phyloP scores from a whole-genome alignment of 2,329 filamentous ascomycete genomes.

The Colletotrichum simmondsii region DNA sequence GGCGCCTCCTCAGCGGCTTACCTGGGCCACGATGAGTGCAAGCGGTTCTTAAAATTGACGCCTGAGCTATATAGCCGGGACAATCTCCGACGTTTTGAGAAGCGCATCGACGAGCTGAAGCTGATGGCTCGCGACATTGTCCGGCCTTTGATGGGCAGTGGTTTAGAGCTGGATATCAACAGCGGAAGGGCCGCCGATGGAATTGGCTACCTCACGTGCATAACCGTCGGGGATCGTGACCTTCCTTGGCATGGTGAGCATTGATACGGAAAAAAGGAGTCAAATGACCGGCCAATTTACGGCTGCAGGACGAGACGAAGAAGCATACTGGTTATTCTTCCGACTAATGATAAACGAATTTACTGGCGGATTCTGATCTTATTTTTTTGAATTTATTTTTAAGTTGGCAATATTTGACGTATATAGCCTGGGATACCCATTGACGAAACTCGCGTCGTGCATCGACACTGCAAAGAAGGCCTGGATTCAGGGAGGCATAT shows the following conservation, averaged over 20 bases:
- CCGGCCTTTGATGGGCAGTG: conserved; percentile 85
- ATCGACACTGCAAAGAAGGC: background rate
- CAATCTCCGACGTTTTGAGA: conserved; percentile 87
- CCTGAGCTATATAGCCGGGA: conserved; percentile 88
- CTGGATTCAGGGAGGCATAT: background rate
- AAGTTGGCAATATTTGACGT: background rate
- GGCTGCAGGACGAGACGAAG: conserved; percentile 1
- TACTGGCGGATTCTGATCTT: background rate
- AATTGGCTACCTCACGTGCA: conserved; percentile 64
- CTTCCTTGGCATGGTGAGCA: conserved; percentile 58
- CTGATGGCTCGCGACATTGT: conserved; percentile 84
- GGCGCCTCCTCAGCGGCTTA: conserved; percentile 75
- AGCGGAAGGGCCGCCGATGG: conserved; percentile 52
- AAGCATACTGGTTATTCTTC: conserved; percentile 12
- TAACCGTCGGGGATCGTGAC: conserved; percentile 58
- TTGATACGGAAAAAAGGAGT: background rate
- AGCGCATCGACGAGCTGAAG: conserved; percentile 89
- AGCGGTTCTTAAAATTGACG: conserved; percentile 86
- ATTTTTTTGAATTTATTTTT: background rate
- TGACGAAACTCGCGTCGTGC: background rate
- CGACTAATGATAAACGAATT: conserved; percentile 24
- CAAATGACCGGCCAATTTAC: background rate
- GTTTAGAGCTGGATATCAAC: conserved; percentile 81
- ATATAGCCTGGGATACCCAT: conserved; percentile 22
- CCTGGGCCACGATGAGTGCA: conserved; percentile 87